A percentile compares a stretch with the other conserved stretches of the same genome.
These are phyloP conservation scores for Leccinum ochraceum DNA, from an alignment of 768 basidiomycete species.

Conservation along the genomic window DNA sequence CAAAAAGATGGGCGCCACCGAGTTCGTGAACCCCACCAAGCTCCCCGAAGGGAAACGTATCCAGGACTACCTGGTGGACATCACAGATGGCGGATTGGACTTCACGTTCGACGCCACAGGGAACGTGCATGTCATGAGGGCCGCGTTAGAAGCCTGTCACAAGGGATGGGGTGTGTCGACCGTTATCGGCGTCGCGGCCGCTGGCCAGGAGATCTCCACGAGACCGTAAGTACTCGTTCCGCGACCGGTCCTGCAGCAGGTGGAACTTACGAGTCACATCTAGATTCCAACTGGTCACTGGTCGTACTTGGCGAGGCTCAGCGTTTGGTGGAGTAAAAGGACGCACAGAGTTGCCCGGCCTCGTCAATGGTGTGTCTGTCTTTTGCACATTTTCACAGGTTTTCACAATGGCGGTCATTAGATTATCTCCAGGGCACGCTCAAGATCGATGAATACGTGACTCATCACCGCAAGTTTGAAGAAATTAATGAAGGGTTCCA, in stretches of 20 bases:
- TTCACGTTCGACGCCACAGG: constrained; percentile 98
- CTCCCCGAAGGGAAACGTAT: constrained; percentile 81
- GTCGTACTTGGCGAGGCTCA: constrained; percentile 90
- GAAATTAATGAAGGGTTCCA: constrained; percentile 89
- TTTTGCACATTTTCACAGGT: not conserved
- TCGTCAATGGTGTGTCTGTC: constrained; percentile 72
- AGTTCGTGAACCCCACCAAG: constrained; percentile 83
- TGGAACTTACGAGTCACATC: constrained; percentile 5
- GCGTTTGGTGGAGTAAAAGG: constrained; percentile 99
- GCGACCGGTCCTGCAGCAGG: constrained; percentile 4
- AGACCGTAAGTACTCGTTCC: constrained; percentile 59
- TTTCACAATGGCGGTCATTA: constrained; percentile 27
- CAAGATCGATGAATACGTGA: constrained; percentile 95
- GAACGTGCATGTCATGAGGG: constrained; percentile 92
- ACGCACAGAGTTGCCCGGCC: constrained; percentile 89
- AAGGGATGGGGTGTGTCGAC: constrained; percentile 99
- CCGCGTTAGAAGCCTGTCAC: constrained; percentile 97
- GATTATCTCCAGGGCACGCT: constrained; percentile 82
- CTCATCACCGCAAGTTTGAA: constrained; percentile 72
- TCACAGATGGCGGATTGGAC: constrained; percentile 96
- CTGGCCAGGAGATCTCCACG: constrained; percentile 93
- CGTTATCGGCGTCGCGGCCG: constrained; percentile 95
- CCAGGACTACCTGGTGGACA: constrained; percentile 85
- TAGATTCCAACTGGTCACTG: constrained; percentile 73
- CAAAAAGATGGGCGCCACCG: constrained; percentile 89